phyloP scores from a whole-genome alignment of 78 protist species.

The Guillardia theta region DNA sequence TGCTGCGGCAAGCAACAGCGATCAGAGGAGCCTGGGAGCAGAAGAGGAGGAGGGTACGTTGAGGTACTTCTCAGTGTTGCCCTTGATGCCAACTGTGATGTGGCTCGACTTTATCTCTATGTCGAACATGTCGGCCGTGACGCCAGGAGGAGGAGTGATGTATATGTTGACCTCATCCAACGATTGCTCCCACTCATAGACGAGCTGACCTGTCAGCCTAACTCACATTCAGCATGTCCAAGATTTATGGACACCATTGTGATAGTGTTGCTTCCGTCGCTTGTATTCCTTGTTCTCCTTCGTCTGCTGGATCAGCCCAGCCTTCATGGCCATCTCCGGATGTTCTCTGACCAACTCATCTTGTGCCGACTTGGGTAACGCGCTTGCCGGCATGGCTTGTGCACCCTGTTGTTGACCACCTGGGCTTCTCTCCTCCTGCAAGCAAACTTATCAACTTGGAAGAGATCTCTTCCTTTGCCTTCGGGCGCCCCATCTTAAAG shows the following conservation, averaged over 20 bases:
- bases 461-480: neutral
- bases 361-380: neutral
- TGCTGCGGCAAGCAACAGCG: neutral
- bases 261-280: neutral
- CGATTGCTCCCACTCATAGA: neutral
- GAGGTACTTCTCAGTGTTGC: neutral
- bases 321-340: neutral
- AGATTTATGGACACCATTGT: neutral
- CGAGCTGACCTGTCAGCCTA: neutral
- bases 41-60: neutral
- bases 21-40: neutral
- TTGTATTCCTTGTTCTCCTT: neutral
- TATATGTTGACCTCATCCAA: neutral
- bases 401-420: neutral
- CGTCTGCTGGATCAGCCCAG: neutral
- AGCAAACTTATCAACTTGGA: neutral
- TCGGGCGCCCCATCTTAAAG: too few species aligned
- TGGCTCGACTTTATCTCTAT: neutral
- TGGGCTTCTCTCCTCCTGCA: neutral
- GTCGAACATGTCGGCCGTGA: neutral
- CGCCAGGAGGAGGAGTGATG: neutral
- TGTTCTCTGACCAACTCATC: neutral
- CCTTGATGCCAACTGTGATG: neutral
- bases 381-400: neutral
- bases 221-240: neutral